Evolutionary conservation across 2,329 filamentous ascomycete genomes (phyloP).

Genomic region (Fusarium sacchari): DNA sequence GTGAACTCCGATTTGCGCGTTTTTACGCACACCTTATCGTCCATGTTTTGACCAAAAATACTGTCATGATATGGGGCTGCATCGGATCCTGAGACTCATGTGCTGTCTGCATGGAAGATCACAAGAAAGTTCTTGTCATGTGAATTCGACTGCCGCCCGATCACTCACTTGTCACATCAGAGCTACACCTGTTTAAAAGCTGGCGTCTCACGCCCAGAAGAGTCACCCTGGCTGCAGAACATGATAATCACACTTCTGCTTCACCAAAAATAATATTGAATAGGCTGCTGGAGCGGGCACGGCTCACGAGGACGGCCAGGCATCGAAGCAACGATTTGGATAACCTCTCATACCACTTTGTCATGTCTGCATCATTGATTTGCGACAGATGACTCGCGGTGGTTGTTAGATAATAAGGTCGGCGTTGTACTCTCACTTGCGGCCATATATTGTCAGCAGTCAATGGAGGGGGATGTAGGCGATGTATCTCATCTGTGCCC

Average conservation of each 20-base stretch:
- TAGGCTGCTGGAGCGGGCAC: not conserved
- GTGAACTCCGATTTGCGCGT: not conserved
- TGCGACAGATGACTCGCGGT: conserved; percentile 3
- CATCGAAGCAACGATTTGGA: conserved; percentile 5
- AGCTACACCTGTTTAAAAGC: not conserved
- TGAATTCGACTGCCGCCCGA: conserved; percentile 4
- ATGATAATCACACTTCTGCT: not conserved
- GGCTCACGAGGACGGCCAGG: not conserved
- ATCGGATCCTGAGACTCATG: conserved; percentile 16
- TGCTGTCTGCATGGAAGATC: conserved; percentile 5
- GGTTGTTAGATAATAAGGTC: not conserved
- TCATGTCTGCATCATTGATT: conserved; percentile 4
- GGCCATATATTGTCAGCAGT: conserved; percentile 14
- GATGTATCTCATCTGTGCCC: not conserved
- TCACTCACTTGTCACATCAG: not conserved
- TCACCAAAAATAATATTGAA: not conserved
- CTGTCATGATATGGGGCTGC: not conserved
- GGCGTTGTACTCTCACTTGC: conserved; percentile 10
- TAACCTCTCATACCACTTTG: conserved; percentile 5
- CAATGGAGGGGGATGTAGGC: not conserved
- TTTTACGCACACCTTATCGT: not conserved
- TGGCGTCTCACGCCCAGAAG: conserved; percentile 6
- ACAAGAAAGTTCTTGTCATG: conserved; percentile 34
- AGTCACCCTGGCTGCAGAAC: not conserved
- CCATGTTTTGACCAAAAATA: not conserved